phyloP scores from a whole-genome alignment of 1,139 yeast species.

The Suhomyces choctaworum region DNA sequence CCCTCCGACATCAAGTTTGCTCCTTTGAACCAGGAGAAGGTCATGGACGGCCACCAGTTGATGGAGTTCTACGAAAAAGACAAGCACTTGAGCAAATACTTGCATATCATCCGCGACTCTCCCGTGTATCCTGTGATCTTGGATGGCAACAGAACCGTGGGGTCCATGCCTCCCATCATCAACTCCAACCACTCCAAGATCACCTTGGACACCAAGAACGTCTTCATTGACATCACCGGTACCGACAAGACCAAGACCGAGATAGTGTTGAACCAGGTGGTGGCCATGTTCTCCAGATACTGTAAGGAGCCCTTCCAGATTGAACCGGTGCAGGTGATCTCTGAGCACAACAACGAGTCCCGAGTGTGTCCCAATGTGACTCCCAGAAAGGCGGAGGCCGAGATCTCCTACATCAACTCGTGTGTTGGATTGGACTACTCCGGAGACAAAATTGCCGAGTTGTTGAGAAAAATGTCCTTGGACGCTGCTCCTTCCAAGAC shows the following conservation, averaged over 20 bases:
- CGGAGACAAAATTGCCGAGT: slow-evolving; percentile 64
- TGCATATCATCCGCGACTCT: slow-evolving; percentile 83
- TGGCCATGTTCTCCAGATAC: slow-evolving; percentile 94
- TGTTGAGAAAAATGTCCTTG: slow-evolving; percentile 81
- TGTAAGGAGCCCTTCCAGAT: slow-evolving; percentile 74
- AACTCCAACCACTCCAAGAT: slow-evolving; percentile 92
- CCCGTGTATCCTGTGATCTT: slow-evolving; percentile 90
- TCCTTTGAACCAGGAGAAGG: slow-evolving; percentile 84
- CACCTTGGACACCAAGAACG: slow-evolving; percentile 77
- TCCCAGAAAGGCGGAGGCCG: slow-evolving; percentile 72
- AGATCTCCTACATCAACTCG: slow-evolving; percentile 84
- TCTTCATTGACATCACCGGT: slow-evolving; percentile 93
- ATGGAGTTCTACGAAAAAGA: slow-evolving; percentile 91
- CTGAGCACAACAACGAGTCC: slow-evolving; percentile 78
- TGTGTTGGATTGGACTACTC: slow-evolving; percentile 79
- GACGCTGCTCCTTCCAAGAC: slow-evolving; percentile 54
- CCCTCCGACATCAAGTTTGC: slow-evolving; percentile 77
- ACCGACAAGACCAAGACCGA: slow-evolving; percentile 93
- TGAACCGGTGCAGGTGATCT: slow-evolving; percentile 85
- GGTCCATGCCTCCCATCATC: slow-evolving; percentile 96
- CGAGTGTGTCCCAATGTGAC: slow-evolving; percentile 74
- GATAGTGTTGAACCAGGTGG: slow-evolving; percentile 84
- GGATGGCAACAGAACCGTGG: slow-evolving; percentile 75
- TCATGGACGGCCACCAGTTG: slow-evolving; percentile 72
- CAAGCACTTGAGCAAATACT: slow-evolving; percentile 83